Percentiles rank a stretch among this genome's conserved stretches.
These are phyloP conservation scores for Phymatotrichopsis omnivora DNA, from an alignment of 2,329 filamentous ascomycete species.

Conservation along the genomic window DNA sequence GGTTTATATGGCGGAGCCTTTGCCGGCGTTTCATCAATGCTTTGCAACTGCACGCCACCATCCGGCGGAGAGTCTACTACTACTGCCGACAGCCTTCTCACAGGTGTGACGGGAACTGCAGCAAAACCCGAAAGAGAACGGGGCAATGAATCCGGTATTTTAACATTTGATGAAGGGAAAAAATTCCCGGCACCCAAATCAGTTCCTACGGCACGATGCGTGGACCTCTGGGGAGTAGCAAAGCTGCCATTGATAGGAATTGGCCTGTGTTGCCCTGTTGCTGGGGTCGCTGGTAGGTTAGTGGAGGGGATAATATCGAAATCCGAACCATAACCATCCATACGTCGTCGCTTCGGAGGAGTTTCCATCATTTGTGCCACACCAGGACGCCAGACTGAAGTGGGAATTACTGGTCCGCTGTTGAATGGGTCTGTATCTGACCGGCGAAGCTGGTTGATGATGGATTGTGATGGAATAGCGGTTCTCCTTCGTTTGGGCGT, in stretches of 20 bases:
- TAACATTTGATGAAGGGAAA: conserved; percentile 24
- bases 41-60: conserved; percentile 14
- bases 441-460: too few relatives aligned
- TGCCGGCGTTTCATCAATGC: conserved; percentile 12
- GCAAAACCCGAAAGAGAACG: conserved; percentile 1
- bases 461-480: conserved; percentile 5
- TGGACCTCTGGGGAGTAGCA: conserved; percentile 20
- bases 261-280: conserved; percentile 1
- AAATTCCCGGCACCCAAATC: conserved; percentile 19
- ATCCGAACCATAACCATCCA: too few relatives aligned
- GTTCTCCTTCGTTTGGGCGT: conserved; percentile 29
- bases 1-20: conserved; percentile 1
- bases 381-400: too few relatives aligned
- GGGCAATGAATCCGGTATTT: conserved; percentile 5
- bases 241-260: conserved; percentile 5
- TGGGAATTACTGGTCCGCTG: too few relatives aligned
- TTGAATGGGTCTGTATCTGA: too few relatives aligned
- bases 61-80: conserved; percentile 13
- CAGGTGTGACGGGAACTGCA: conserved; percentile 3
- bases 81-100: conserved; percentile 1
- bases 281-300: conserved; percentile 7
- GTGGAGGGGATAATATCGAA: conserved; percentile 16
- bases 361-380: too few relatives aligned
- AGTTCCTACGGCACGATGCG: conserved; percentile 1
- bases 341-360: too few relatives aligned